Evolutionary conservation across 192 early-diverging fungal genomes (phyloP), one percentile per base, ranked within the genome.

Genomic region (Backusella parvicylindrica): DNA sequence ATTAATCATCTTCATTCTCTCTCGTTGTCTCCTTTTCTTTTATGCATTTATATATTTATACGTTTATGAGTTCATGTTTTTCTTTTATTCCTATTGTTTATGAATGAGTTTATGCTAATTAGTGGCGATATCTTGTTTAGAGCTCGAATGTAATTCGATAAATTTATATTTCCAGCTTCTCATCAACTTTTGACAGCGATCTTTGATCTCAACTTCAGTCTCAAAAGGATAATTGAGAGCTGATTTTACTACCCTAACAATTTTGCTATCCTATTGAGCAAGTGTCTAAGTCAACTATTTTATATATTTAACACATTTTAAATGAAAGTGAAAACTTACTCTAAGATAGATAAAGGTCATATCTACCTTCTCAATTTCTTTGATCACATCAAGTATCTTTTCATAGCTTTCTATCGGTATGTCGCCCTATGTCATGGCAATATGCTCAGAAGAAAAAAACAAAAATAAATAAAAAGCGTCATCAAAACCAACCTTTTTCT

Each of bases 181-280:
- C 74, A 80, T 72, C 16, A 80, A 16, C 6, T 76, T 64, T 23
- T 72, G 70, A 60, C 74, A 75, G 30, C 67, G 70, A 12, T 80
- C 75, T 13, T 67, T 73, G 3, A 80, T 71, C 8, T 63, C 76
- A 23, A 66, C 60, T 11, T 80, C 67, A 53, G 68, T 72, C 26
- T 75, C 64, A 72, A 72, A 80, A 1, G 56, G 67, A 60, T 75
- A 70, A 15, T 50, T 36, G 28, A 75, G 76, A 64, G 71, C 79
- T 2, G 70, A 65, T 64, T 80, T 80, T 36, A 80, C 70, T n/a
- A 80, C 79, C 49, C 76, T 80, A n/a, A 71, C 71, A 32, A 80
- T 80, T 40, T 80, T 80, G 35, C 75, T 80, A 53, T 80, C 79
- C 79, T 80, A 32, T 12, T 26, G 12, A 28, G 0, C 18, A 67